These are phyloP conservation scores for Populus ilicifolia DNA, from an alignment of 345 rosid genomes.

Conservation along the genomic window DNA sequence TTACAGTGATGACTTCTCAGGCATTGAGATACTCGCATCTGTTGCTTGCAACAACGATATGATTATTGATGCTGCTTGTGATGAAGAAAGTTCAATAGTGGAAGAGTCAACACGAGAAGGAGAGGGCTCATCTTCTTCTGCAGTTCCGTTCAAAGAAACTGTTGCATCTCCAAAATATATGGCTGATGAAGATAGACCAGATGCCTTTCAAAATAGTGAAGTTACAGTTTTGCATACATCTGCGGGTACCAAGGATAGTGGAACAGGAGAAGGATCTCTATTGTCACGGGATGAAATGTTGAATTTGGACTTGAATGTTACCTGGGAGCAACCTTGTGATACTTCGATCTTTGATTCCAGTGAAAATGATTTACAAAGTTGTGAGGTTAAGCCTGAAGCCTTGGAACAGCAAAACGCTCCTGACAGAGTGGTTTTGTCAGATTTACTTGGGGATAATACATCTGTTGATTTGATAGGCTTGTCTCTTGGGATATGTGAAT, in stretches of 20 bases:
- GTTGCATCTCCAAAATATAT: conserved; percentile 15
- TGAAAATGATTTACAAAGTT: conserved; percentile 7
- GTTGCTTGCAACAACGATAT: conserved; percentile 44
- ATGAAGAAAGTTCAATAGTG: conserved; percentile 6
- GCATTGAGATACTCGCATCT: conserved; percentile 54
- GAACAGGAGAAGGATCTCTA: conserved; percentile 8
- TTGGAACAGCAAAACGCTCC: neutral
- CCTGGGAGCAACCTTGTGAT: conserved; percentile 47
- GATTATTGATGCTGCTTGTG: conserved; percentile 19
- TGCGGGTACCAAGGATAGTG: neutral
- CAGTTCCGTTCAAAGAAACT: neutral
- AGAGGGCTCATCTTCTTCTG: conserved; percentile 13
- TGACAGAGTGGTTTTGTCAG: conserved; percentile 19
- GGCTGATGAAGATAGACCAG: conserved; percentile 16
- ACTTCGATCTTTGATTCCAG: conserved; percentile 12
- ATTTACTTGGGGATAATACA: conserved; percentile 1
- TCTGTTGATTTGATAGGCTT: conserved; percentile 5
- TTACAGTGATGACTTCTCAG: conserved; percentile 47
- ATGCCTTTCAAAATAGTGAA: conserved; percentile 17
- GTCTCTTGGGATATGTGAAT: conserved; percentile 2
- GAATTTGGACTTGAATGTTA: conserved; percentile 51
- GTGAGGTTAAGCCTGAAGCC: conserved; percentile 1
- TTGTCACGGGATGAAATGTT: conserved; percentile 27
- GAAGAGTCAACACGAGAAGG: conserved; percentile 18
- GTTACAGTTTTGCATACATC: conserved; percentile 14